Conservation (phyloP, 192 early-diverging fungal genomes). For the Haplosporangium gracile region DNA sequence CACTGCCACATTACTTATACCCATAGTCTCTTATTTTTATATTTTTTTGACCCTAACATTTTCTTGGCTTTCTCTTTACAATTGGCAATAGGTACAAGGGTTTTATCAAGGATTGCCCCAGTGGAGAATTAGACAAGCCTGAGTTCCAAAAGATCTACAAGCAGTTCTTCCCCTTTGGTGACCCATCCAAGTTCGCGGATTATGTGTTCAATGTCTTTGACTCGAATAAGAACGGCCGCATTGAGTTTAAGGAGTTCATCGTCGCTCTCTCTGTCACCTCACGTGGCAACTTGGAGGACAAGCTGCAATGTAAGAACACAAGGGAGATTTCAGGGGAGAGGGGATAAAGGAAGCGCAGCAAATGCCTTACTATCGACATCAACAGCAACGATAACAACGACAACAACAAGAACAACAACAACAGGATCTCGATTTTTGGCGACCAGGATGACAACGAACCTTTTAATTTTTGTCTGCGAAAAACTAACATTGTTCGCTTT, state of each 20-base stretch:
- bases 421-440: not conserved
- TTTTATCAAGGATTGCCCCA: conserved; percentile 91
- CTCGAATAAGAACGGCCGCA: conserved; percentile 84
- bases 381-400: not conserved
- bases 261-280: conserved; percentile 90
- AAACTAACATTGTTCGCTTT: not conserved
- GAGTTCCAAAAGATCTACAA: conserved; percentile 94
- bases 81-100: conserved; percentile 81
- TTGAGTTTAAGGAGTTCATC: conserved; percentile 94
- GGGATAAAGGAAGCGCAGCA: not conserved
- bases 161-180: conserved; percentile 95
- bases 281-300: conserved; percentile 87
- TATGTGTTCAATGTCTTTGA: conserved; percentile 93
- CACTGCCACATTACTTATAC: not conserved
- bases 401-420: not conserved
- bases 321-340: not conserved
- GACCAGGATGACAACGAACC: not conserved
- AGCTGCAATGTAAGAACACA: conserved; percentile 76
- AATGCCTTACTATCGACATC: not conserved
- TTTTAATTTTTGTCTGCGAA: too few relatives aligned
- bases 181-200: conserved; percentile 88
- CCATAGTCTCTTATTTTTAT: not conserved
- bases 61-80: not conserved
- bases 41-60: not conserved
- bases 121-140: conserved; percentile 81